Evolutionary conservation across 2,329 filamentous ascomycete species (phyloP), one percentile per base, ranked within the genome.

Genomic region (Diaporthe caulivora): DNA sequence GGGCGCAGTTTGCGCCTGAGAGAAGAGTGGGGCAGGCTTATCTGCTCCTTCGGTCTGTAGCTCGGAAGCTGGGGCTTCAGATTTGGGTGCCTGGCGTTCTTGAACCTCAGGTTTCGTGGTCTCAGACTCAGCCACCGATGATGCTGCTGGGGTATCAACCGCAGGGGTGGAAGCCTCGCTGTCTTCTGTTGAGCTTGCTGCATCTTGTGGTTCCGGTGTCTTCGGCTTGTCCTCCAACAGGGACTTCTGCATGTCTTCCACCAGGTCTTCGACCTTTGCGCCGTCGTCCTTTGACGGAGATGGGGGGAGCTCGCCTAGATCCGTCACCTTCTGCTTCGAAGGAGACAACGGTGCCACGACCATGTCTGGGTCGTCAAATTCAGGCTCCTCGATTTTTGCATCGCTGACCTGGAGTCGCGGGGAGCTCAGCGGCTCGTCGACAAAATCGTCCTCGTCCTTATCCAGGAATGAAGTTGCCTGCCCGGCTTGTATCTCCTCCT

Each of bases 351-450:
- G 90, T 17, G 87, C 85, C 60, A 91, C 89, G 2, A 90, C 82
- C 65, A 91, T 80, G 37, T 90, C 87, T 0, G 87, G 85, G 26
- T 91, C 88, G n/a, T 89, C 87, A 72, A 90, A 88, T 2, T 84
- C 83, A 49, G 83, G 82, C 72, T 87, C 83, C 17, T 88, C 88
- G 6, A 88, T 81, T 57, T 88, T 89, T 75, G 90, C 87, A 42
- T 89, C 89, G 62, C 89, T 88, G 24, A 93, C 86, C 24, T 90
- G 87, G 11, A 96, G 86, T 7, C 87, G 86, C 3, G 91, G 90
- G 4, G 93, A 94, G 76, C 90, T 93, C 24, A 95, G 85, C 3
- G 93, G 92, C 81, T 95, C 93, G 75, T 95, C 93, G 26, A 95
- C 92, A 79, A 95, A 93, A 73, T 94, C 92, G 68, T 93, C 92